Evolutionary conservation across 148 eudicot genomes (phyloP), one percentile per base, ranked within the genome.

Genomic region (Agrostemma githago): DNA sequence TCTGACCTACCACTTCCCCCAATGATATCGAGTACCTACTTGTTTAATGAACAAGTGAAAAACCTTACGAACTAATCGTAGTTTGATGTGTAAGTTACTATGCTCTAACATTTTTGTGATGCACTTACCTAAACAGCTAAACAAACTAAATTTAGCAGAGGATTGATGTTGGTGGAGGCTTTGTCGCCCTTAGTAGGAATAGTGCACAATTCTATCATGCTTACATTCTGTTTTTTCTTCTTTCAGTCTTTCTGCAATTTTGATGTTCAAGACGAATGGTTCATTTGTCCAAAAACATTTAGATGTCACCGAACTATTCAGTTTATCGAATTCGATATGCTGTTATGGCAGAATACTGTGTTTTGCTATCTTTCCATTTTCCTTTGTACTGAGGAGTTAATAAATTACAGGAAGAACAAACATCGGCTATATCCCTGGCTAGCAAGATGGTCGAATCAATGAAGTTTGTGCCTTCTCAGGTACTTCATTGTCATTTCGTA

Each of bases 401-500:
- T 75, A 53, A 7, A 62, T 74, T 82, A 72, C 66, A 96, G 99
- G 96, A 90, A 83, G 99, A 96, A 59, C 88, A 85, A 80, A 81
- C 74, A 70, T 82, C 92, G 79, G 95, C 97, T 71, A 80, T 82
- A 79, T 78, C 95, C 74, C 88, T 86, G 78, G 96, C 94, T 73
- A 86, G 83, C 84, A 89, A 90, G 81, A 87, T 96, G 91, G 88
- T 92, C 48, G 99, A 96, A 80, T 83, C 87, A 41, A 80, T 90
- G 85, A 96, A 96, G 83, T 92, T 86, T 79, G 66, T 86, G 40
- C 86, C 99, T 60, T 83, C 90, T 78, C 97, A 89, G 96, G 99
- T 88, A 85, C 19, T 6, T 39, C 10, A 38, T 44, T 44, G 54
- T 66, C 40, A 43, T 57, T 4, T 46, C 10, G n/a, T 9, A 64